Base-by-base conservation (phyloP, 2,329 filamentous ascomycete species). In the Coleophoma eucalyptorum region DNA sequence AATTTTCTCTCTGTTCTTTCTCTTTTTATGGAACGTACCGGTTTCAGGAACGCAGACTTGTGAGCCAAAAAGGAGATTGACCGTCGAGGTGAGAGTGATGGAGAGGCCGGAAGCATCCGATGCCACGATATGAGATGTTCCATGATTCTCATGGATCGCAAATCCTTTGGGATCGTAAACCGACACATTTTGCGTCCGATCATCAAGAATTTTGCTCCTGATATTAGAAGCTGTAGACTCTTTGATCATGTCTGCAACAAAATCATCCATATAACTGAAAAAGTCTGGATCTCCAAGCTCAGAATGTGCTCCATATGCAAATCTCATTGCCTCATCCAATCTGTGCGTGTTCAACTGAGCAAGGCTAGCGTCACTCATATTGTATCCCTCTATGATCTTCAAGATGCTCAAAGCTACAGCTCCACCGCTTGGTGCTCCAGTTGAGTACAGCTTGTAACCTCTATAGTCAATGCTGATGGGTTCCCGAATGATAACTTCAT, bases 41-140 rank as follows among this genome's bases (percentile, higher is more conserved):
- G 90, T 92, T 59, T 86, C 79, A 0, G 90, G 89, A 1, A 93
- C 87, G 69, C 96, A 83, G 56, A 96, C 68, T 18, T 83, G 77
- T 26, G 84, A 86, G 43, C 93, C 93, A 61, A 96, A 97, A 3
- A 94, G 76, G 4, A 94, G 76, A 68, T 97, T 97, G 50, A 97
- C 75, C 0, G 93, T 97, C 1, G 90, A 94, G 0, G 92, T 97
- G 12, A 91, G 76, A 1, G 88, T 87, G 34, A 95, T 79, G 2
- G 90, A 84, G 67, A 96, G 75, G 6, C 92, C 92, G 0, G 79
- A 76, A 7, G 69, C 68, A 66, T 97, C 93, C 0, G 86, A 83
- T 0, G 88, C 76, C 1, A 89, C 83, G 8, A 92, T 71, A 58
- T 91, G 88, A 16, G 82, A 86, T 0, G 89, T 93, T 1, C 89